Conservation (phyloP, 352 stramenopile genomes). For the Phytophthora crassamura region DNA sequence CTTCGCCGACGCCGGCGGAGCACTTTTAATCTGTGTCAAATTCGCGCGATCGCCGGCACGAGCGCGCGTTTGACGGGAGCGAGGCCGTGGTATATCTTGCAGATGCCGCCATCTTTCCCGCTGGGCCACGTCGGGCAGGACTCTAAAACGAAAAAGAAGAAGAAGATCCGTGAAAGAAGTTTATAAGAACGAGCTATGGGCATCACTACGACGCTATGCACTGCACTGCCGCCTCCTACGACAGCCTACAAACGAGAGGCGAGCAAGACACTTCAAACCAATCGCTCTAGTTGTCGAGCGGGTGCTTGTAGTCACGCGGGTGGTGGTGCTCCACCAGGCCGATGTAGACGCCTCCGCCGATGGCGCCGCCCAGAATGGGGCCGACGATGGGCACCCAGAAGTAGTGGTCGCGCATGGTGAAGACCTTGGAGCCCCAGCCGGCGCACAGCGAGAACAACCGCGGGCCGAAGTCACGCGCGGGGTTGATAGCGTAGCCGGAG, state of each 20-base stretch:
- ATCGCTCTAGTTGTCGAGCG: conserved; percentile 22
- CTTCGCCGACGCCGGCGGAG: no score
- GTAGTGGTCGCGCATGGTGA: conserved; percentile 47
- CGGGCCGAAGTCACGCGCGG: conserved; percentile 50
- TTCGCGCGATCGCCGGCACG: not conserved
- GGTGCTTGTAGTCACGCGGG: conserved; percentile 44
- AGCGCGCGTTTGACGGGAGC: not conserved
- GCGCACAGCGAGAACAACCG: conserved; percentile 45
- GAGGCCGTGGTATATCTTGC: no score
- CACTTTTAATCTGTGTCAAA: no score
- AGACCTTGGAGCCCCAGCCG: conserved; percentile 46
- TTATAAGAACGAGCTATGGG: conserved; percentile 6
- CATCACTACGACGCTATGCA: conserved; percentile 1
- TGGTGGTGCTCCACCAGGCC: conserved; percentile 45
- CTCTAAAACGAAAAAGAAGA: not conserved
- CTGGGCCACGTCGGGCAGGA: conserved; percentile 4
- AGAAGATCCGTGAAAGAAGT: conserved; percentile 1
- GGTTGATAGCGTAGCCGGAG: conserved; percentile 68
- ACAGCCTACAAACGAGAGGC: no score
- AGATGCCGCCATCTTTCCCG: not conserved
- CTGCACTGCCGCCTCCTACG: not conserved
- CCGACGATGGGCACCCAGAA: conserved; percentile 35
- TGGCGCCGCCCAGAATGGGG: conserved; percentile 37
- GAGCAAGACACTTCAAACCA: not conserved
- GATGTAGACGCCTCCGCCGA: conserved; percentile 43